Conservation (phyloP, 2,329 filamentous ascomycete species). For the Xylaria sp. region DNA sequence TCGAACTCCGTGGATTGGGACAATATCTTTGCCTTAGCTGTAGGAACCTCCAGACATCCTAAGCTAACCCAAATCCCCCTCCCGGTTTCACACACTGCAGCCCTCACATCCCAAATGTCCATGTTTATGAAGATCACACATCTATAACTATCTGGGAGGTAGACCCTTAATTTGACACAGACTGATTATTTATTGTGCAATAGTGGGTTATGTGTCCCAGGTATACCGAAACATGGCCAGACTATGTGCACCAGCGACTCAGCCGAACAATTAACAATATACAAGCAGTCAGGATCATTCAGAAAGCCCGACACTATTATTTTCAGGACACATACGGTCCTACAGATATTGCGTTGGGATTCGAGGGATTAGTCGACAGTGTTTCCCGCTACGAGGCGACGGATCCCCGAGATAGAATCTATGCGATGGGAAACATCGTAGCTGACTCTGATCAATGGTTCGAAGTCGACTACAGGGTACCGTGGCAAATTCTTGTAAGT, state of each 20-base stretch:
- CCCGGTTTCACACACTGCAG: background rate
- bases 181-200: background rate
- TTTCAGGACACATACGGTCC: conserved; percentile 33
- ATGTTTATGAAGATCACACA: background rate
- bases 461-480: conserved; percentile 41
- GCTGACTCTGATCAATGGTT: conserved; percentile 40
- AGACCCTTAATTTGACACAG: background rate
- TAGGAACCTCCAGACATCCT: conserved; percentile 9
- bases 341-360: conserved; percentile 6
- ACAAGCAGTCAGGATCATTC: conserved; percentile 40
- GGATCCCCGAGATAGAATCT: conserved; percentile 43
- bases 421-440: conserved; percentile 41
- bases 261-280: conserved; percentile 39
- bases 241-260: conserved; percentile 31
- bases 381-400: conserved; percentile 42
- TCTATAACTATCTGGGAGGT: background rate
- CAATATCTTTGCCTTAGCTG: conserved; percentile 41
- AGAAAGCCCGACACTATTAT: conserved; percentile 34
- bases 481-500: conserved; percentile 42
- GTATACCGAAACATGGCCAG: conserved; percentile 40
- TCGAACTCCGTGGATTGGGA: conserved; percentile 38
- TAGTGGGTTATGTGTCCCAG: conserved; percentile 41
- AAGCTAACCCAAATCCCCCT: background rate
- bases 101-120: background rate
- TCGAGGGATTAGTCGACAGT: conserved; percentile 30